Evolutionary conservation across 2,329 filamentous ascomycete species (phyloP).

Genomic region (Cadophora sp.): DNA sequence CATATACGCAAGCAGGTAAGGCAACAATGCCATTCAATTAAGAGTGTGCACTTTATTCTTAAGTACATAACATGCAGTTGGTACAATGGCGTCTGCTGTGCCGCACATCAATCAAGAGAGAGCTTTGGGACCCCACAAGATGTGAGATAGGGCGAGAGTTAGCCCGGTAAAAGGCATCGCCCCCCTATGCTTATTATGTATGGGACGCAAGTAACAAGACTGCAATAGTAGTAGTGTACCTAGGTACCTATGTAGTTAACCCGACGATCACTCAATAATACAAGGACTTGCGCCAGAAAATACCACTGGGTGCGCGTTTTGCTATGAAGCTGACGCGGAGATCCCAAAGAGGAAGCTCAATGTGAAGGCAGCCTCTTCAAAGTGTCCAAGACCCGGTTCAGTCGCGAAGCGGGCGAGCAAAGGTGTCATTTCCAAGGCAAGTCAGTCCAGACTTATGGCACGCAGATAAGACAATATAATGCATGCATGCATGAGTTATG

Average conservation of each 20-base stretch:
- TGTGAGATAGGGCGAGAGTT: background rate
- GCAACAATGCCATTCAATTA: background rate
- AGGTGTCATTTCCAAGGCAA: background rate
- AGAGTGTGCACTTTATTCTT: background rate
- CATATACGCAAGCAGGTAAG: conserved; percentile 10
- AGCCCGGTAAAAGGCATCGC: background rate
- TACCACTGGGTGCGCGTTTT: background rate
- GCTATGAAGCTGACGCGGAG: background rate
- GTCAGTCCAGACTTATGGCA: background rate
- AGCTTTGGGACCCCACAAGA: background rate
- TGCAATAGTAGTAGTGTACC: background rate
- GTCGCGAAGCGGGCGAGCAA: no score
- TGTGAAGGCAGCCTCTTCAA: background rate
- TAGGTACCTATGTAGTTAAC: background rate
- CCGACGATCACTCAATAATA: no score
- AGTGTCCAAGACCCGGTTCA: background rate
- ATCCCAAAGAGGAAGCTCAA: conserved; percentile 4
- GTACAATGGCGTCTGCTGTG: background rate
- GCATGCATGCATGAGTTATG: no score
- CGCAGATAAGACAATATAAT: no score
- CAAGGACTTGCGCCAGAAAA: no score
- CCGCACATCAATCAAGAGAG: background rate
- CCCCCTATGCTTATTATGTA: background rate
- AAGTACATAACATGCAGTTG: background rate
- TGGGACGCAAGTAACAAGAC: background rate